Base-by-base conservation (phyloP, 768 basidiomycete genomes). In the Tephrocybe rancida region DNA sequence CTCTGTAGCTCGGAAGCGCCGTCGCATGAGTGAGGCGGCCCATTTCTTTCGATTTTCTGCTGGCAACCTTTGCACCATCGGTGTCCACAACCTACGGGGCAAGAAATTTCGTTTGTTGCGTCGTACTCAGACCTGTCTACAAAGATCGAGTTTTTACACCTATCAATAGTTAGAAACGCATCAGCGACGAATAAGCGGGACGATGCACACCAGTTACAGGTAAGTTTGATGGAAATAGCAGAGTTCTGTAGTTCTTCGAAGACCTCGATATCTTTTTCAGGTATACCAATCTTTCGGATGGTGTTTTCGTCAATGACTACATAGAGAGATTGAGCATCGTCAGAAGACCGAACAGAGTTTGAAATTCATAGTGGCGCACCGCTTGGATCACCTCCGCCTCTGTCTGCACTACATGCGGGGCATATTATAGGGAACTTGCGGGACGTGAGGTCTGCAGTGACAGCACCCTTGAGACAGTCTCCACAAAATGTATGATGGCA, bases 11-110 rank as follows among this genome's bases (percentile, higher is more conserved):
- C 85, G 3, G 72, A 70, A 8, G 80, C 70, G 5, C 81, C 82
- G 54, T 85, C 83, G 63, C 85, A 87, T 0, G 80, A 80, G 61
- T 85, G 39, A 19, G n/a, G n/a, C 8, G 39, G 39, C 19, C 10
- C 37, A 14, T 64, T 68, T 9, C 66, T 73, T 55, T 58, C 67
- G 43, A 78, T 65, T 10, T 63, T 52, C 50, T 81, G 78, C 26
- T 76, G 77, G 67, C 85, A 87, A 26, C 65, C 66, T 67, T 82
- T 86, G 65, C 85, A 87, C 85, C 86, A 87, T 10, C 73, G 67
- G 58, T 83, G 67, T 0, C 65, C 60, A 52, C 85, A 87, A 16
- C 66, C 64, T 0, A 80, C 61, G 1, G 83, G 83, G 53, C 86
- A 87, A 14, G 69, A 64, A 34, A 87, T 65, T 18, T 74, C 71